These are phyloP conservation scores for Pleurostoma richardsiae DNA, from an alignment of 2,329 filamentous ascomycete genomes.

Conservation along the genomic window DNA sequence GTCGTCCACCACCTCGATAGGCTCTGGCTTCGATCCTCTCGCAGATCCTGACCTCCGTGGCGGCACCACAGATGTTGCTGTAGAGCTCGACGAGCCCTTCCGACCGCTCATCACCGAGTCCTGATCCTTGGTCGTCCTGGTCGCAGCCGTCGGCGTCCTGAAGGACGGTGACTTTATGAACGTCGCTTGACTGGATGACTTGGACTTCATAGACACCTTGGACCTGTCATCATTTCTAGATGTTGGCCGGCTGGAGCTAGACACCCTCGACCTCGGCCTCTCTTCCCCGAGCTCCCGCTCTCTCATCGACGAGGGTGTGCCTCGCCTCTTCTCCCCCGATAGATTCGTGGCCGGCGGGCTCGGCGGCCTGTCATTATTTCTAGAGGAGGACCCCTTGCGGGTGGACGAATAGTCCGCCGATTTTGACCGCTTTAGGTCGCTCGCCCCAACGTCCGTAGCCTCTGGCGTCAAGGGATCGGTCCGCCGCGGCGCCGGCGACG, in stretches of 20 bases:
- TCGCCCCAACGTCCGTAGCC: conserved; percentile 61
- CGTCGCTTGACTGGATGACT: conserved; percentile 53
- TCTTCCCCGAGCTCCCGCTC: conserved; percentile 24
- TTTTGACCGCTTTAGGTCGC: conserved; percentile 40
- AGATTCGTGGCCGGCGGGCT: conserved; percentile 61
- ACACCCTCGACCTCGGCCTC: conserved; percentile 30
- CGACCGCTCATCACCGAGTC: not conserved
- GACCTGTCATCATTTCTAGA: conserved; percentile 45
- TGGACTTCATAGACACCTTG: conserved; percentile 49
- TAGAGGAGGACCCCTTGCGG: conserved; percentile 27
- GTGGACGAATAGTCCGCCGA: conserved; percentile 34
- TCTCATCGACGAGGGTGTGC: conserved; percentile 18
- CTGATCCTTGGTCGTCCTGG: conserved; percentile 2
- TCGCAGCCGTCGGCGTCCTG: conserved; percentile 13
- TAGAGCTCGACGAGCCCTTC: conserved; percentile 2
- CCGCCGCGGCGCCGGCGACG: conserved; percentile 23
- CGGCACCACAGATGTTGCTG: conserved; percentile 9
- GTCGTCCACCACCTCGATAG: conserved; percentile 39
- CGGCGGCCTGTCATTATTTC: conserved; percentile 47
- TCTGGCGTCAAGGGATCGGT: conserved; percentile 63
- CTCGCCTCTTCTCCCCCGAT: conserved; percentile 38
- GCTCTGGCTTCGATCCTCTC: conserved; percentile 20
- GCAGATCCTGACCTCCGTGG: conserved; percentile 26
- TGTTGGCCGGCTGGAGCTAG: conserved; percentile 19
- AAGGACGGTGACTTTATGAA: conserved; percentile 33